Evolutionary conservation across 208 protist genomes (phyloP), one percentile per base, ranked within the genome.

Genomic region (Acanthamoeba quina): DNA sequence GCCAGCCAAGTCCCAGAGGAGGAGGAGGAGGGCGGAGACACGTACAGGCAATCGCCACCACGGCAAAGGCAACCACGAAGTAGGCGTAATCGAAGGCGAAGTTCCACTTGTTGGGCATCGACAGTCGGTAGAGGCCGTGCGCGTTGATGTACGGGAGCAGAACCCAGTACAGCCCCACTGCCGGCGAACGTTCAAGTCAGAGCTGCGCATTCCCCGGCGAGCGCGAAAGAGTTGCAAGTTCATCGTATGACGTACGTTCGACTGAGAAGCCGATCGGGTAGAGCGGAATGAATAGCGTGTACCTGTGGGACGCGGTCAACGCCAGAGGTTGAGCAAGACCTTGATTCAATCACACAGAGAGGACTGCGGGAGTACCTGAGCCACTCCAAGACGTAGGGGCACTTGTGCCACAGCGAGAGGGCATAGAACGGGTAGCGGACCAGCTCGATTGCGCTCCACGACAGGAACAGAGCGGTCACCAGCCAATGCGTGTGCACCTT

Each of bases 371-470:
- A 47, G 13, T 78, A 78, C 41, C 78, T 26, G 9, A 88, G 37
- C 78, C 78, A 88, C 7, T 26, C 29, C 47, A 88, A 19, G 49
- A 88, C 19, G 5, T 88, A 37, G 29, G 78, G 78, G 24, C 78
- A 88, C 19, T 17, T 17, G 34, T 60, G 15, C 78, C 78, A 88
- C n/a, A 88, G 44, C 10, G 49, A 64, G 26, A 52, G 34, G 19
- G 24, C 49, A n/a, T 88, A 88, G 47, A 88, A 88, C 10, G 78
- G 78, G n/a, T 88, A 88, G 52, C 78, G 78, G 19, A 88, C 78
- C 13, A 88, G 19, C 78, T 88, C 78, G 24, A 88, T 88, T 0
- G n/a, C 34, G 47, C 78, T 37, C 78, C 78, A 88, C 13, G 26
- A 21, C 49, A 88, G 34, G 78, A 88, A 88, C 17, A 88, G 78